Evolutionary conservation across 2,329 filamentous ascomycete genomes (phyloP).

Genomic region (Pseudohalonectria lignicola): DNA sequence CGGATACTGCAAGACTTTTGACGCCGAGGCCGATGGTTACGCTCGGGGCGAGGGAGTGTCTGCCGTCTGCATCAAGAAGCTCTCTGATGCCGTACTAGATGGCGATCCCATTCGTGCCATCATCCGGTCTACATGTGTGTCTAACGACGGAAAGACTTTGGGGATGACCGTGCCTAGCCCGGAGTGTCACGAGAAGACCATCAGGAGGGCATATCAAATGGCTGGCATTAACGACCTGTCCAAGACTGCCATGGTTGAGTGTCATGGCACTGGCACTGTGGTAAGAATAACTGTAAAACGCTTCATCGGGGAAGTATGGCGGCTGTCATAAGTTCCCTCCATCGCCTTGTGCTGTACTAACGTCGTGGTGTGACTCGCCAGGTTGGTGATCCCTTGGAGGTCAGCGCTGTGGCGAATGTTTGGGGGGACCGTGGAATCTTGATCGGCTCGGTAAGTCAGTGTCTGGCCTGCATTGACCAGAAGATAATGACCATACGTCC

Average conservation of each 20-base stretch:
- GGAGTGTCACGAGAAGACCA: slow-evolving; percentile 17
- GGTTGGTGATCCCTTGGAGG: slow-evolving; percentile 25
- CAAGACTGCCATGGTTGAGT: slow-evolving; percentile 21
- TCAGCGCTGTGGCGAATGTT: slow-evolving; percentile 17
- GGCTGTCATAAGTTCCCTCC: too few species aligned
- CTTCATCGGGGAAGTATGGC: too few species aligned
- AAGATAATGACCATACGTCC: too few species aligned
- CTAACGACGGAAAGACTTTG: slow-evolving; percentile 29
- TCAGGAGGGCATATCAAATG: slow-evolving; percentile 16
- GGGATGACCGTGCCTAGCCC: slow-evolving; percentile 27
- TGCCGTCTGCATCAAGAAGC: slow-evolving; percentile 31
- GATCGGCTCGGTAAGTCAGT: slow-evolving; percentile 17
- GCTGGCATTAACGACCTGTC: slow-evolving; percentile 14
- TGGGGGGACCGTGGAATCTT: slow-evolving; percentile 15
- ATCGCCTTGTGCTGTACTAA: background rate
- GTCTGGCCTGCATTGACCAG: too few species aligned
- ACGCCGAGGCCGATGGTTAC: slow-evolving; percentile 35
- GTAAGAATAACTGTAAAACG: slow-evolving; percentile 5
- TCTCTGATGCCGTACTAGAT: slow-evolving; percentile 33
- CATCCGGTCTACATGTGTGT: slow-evolving; percentile 23
- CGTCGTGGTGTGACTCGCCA: background rate
- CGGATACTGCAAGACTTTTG: slow-evolving; percentile 24
- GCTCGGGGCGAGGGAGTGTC: slow-evolving; percentile 36
- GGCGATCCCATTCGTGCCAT: slow-evolving; percentile 29
- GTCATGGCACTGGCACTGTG: slow-evolving; percentile 20